These are phyloP conservation scores for Pyrenopolyporus hunteri DNA, from an alignment of 495 filamentous ascomycete species.

Conservation along the genomic window DNA sequence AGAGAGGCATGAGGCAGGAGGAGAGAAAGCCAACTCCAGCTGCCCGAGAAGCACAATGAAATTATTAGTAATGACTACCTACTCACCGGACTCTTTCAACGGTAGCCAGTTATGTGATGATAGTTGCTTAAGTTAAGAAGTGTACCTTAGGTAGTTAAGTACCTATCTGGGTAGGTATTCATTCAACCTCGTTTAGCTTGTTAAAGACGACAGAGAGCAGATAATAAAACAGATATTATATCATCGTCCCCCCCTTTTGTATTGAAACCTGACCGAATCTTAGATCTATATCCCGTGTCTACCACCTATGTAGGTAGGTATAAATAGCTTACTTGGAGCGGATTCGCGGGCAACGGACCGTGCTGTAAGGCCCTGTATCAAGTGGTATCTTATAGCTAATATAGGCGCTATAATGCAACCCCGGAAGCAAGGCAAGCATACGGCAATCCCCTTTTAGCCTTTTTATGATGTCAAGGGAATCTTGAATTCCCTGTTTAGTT, in stretches of 20 bases:
- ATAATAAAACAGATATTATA: not conserved
- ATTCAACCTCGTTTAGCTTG: too few species aligned
- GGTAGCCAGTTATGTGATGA: not conserved
- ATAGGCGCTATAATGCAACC: slow-evolving; percentile 19
- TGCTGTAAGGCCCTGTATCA: slow-evolving; percentile 25
- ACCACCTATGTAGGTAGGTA: too few species aligned
- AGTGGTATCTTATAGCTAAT: slow-evolving; percentile 14
- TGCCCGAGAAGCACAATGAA: slow-evolving; percentile 16
- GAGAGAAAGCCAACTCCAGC: slow-evolving; percentile 2
- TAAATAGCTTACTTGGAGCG: slow-evolving; percentile 6
- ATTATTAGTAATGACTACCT: slow-evolving; percentile 26
- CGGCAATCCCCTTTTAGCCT: slow-evolving; percentile 2
- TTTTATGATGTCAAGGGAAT: slow-evolving; percentile 20
- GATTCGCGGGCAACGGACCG: slow-evolving; percentile 31
- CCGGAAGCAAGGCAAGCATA: slow-evolving; percentile 13
- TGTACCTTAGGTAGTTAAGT: too few species aligned
- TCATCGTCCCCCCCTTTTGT: slow-evolving; percentile 1
- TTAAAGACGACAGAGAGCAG: too few species aligned
- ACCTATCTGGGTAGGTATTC: too few species aligned
- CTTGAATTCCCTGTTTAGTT: not conserved
- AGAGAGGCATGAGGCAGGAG: slow-evolving; percentile 15
- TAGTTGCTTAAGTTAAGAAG: too few species aligned
- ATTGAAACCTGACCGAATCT: slow-evolving; percentile 27
- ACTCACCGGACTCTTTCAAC: not conserved
- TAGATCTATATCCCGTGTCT: too few species aligned